A percentile compares a stretch with the other conserved stretches of the same genome.
Evolutionary conservation across 805 yeast species (phyloP).

Genomic region (Dipodascus geniculatus): DNA sequence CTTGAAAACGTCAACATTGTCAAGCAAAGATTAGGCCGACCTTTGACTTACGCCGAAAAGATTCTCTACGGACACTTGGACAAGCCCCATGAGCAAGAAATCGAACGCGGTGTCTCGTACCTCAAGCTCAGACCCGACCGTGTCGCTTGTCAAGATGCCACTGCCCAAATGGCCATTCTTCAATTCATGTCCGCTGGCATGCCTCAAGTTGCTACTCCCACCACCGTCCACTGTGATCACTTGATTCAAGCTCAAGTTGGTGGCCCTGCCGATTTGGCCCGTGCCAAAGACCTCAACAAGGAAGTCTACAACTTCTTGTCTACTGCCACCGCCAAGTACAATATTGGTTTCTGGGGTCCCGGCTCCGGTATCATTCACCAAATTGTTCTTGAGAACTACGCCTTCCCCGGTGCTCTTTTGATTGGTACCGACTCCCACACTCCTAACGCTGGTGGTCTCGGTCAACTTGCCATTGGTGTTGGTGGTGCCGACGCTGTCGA

Average conservation of each 20-base stretch:
- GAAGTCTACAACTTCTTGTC: conserved; percentile 90
- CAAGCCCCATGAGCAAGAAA: conserved; percentile 79
- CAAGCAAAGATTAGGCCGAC: conserved; percentile 69
- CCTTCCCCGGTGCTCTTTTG: conserved; percentile 94
- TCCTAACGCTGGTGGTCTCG: conserved; percentile 97
- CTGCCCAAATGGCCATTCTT: conserved; percentile 95
- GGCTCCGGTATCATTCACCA: conserved; percentile 98
- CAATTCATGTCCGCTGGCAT: conserved; percentile 95
- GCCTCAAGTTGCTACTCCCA: conserved; percentile 85
- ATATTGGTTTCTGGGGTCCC: conserved; percentile 98
- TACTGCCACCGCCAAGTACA: conserved; percentile 85
- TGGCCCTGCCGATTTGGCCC: conserved; percentile 70
- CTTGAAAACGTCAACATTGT: conserved; percentile 81
- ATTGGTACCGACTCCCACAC: conserved; percentile 97
- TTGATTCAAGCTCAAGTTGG: conserved; percentile 93
- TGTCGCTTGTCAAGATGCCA: conserved; percentile 98
- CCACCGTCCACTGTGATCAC: conserved; percentile 96
- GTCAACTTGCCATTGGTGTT: conserved; percentile 96
- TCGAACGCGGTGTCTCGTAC: conserved; percentile 80
- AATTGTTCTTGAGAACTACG: conserved; percentile 90
- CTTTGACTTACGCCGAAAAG: conserved; percentile 92
- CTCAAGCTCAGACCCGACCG: conserved; percentile 93
- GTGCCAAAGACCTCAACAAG: conserved; percentile 80
- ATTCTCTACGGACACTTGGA: conserved; percentile 90
- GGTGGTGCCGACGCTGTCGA: conserved; percentile 99